Percentiles rank a stretch among this genome's conserved stretches.
Evolutionary conservation across 2,329 filamentous ascomycete genomes (phyloP).

Genomic region (Moelleriella libera): DNA sequence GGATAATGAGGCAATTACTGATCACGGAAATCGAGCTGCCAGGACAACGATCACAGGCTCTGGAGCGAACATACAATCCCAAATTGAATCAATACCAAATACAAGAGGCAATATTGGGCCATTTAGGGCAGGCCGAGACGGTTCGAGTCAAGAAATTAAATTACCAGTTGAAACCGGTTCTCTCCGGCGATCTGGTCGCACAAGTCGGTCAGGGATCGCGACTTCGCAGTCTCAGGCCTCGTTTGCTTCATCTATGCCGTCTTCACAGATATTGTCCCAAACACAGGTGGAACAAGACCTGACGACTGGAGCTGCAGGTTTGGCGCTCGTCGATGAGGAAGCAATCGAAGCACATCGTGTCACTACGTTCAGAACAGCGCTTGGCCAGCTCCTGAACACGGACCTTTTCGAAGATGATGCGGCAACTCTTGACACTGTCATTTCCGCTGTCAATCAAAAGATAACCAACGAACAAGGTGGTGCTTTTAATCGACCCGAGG

Average conservation of each 20-base stretch:
- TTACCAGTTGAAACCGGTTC: background rate
- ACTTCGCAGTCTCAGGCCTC: conserved; percentile 38
- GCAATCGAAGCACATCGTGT: conserved; percentile 51
- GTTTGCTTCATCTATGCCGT: conserved; percentile 66
- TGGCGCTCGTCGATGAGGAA: conserved; percentile 24
- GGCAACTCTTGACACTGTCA: conserved; percentile 59
- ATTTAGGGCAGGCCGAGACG: background rate
- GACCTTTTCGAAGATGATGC: conserved; percentile 79
- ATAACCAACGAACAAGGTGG: conserved; percentile 38
- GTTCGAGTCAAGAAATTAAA: conserved; percentile 28
- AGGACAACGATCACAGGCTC: no score
- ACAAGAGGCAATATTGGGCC: background rate
- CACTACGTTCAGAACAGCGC: conserved; percentile 59
- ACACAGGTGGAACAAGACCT: conserved; percentile 31
- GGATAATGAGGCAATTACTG: background rate
- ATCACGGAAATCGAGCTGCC: background rate
- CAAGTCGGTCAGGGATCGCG: conserved; percentile 19
- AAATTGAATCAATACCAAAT: background rate
- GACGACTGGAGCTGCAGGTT: conserved; percentile 24
- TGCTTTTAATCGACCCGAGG: conserved; percentile 58
- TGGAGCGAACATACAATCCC: background rate
- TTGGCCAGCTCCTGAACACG: conserved; percentile 73
- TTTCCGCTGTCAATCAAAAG: conserved; percentile 66
- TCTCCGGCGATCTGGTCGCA: conserved; percentile 26
- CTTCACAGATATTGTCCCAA: conserved; percentile 48